Conservation (phyloP, 768 basidiomycete species). For the Collybia nuda region DNA sequence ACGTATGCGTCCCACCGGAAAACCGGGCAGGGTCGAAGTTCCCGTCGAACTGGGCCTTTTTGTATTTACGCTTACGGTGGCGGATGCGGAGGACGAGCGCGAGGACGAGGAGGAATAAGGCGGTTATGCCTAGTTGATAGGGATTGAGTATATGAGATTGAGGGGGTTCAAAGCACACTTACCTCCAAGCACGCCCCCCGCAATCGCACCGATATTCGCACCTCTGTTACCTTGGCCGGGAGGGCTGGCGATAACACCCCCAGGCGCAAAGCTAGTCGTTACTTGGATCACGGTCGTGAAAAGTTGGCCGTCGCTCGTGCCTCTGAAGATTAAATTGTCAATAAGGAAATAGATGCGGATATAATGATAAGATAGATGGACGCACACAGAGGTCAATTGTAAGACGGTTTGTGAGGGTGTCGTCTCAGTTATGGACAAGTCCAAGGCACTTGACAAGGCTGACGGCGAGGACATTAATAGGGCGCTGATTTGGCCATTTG, state of each 20-base stretch:
- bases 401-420: conserved; percentile 3
- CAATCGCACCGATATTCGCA: conserved; percentile 40
- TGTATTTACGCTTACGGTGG: conserved; percentile 18
- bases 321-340: not conserved
- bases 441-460: not conserved
- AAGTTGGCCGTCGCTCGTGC: conserved; percentile 23
- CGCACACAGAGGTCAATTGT: not conserved
- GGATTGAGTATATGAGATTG: too few species aligned
- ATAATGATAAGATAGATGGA: not conserved
- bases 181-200: conserved; percentile 57
- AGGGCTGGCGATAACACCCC: conserved; percentile 15
- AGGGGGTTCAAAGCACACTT: too few species aligned
- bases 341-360: not conserved
- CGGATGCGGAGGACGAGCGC: conserved; percentile 25
- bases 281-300: conserved; percentile 22
- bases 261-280: conserved; percentile 26
- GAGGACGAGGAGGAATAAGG: conserved; percentile 21
- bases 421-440: not conserved
- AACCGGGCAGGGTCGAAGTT: conserved; percentile 38
- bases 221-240: not conserved
- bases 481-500: not conserved
- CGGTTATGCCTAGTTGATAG: conserved; percentile 25
- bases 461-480: not conserved
- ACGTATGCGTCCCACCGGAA: conserved; percentile 12
- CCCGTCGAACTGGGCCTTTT: conserved; percentile 33